Percentiles rank a stretch among this genome's conserved stretches.
These are phyloP conservation scores for Atkinsonella texensis DNA, from an alignment of 2,329 filamentous ascomycete genomes.

Conservation along the genomic window DNA sequence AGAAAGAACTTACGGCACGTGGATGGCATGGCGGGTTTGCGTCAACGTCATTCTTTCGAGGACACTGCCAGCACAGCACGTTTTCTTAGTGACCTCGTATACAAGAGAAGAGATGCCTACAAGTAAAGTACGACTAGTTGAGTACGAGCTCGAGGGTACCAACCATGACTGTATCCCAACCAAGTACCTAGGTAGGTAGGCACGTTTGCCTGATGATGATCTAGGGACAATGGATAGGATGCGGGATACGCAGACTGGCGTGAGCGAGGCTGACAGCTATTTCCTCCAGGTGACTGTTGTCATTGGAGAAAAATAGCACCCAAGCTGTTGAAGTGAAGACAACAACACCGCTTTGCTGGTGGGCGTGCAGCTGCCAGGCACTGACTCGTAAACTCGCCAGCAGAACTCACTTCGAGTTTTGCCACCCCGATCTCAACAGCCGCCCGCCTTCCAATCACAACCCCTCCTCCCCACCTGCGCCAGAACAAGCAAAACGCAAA, in stretches of 20 bases:
- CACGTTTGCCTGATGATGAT: not conserved
- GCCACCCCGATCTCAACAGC: not conserved
- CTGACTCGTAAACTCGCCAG: no score
- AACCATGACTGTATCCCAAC: not conserved
- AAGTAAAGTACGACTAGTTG: not conserved
- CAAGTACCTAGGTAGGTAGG: no score
- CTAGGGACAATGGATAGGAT: not conserved
- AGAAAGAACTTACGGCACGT: constrained; percentile 50
- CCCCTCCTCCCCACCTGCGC: constrained; percentile 12
- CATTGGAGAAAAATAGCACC: no score
- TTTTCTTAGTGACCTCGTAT: not conserved
- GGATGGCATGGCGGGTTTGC: constrained; percentile 75
- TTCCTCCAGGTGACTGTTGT: no score
- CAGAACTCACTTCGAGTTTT: not conserved
- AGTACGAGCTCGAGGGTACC: not conserved
- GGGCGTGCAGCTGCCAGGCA: no score
- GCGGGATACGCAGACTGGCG: no score
- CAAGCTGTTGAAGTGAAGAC: no score
- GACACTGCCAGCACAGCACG: constrained; percentile 4
- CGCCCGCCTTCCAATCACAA: constrained; percentile 13
- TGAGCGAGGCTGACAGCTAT: no score
- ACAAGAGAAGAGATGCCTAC: not conserved
- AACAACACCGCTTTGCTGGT: not conserved
- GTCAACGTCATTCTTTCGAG: constrained; percentile 56
- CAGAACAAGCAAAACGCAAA: not conserved